Percentiles rank a stretch among this genome's conserved stretches.
Conservation (phyloP, 352 stramenopile species). For the Pythium rhizo-oryzae region DNA sequence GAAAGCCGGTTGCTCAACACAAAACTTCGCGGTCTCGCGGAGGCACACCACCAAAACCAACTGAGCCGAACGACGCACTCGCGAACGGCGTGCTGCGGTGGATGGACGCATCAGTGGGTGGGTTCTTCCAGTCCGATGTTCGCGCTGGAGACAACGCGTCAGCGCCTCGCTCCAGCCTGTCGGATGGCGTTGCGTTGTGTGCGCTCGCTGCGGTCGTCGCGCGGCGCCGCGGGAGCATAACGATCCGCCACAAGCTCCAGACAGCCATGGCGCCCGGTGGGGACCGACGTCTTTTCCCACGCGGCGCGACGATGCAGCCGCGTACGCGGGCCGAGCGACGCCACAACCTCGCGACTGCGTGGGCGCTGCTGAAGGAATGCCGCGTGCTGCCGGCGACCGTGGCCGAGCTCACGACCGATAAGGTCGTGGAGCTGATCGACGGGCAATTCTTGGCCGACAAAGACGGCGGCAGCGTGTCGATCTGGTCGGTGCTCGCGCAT, state of each 20-base stretch:
- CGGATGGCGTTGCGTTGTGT: conserved; percentile 17
- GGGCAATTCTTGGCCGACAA: not conserved
- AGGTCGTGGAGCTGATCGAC: not conserved
- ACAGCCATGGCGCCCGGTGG: not conserved
- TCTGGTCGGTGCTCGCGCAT: conserved; percentile 8
- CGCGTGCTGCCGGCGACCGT: not conserved
- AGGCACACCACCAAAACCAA: too few relatives aligned
- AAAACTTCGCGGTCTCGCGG: too few relatives aligned
- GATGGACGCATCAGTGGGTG: not conserved
- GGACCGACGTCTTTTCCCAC: not conserved
- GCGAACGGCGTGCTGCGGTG: not conserved
- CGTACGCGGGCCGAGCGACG: conserved; percentile 17
- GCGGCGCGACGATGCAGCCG: conserved; percentile 5
- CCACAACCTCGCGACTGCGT: conserved; percentile 14
- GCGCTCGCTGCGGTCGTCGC: conserved; percentile 10
- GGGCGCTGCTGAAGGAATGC: conserved; percentile 6
- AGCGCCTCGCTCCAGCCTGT: not conserved
- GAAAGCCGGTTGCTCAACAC: too few relatives aligned
- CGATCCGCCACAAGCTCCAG: conserved; percentile 18
- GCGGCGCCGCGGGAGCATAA: conserved; percentile 13
- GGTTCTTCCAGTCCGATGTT: not conserved
- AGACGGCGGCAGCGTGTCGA: not conserved
- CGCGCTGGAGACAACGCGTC: not conserved
- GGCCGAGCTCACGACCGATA: not conserved
- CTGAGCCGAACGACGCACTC: too few relatives aligned